phyloP scores from a whole-genome alignment of 2,329 filamentous ascomycete genomes.

The Orbilia quercus region DNA sequence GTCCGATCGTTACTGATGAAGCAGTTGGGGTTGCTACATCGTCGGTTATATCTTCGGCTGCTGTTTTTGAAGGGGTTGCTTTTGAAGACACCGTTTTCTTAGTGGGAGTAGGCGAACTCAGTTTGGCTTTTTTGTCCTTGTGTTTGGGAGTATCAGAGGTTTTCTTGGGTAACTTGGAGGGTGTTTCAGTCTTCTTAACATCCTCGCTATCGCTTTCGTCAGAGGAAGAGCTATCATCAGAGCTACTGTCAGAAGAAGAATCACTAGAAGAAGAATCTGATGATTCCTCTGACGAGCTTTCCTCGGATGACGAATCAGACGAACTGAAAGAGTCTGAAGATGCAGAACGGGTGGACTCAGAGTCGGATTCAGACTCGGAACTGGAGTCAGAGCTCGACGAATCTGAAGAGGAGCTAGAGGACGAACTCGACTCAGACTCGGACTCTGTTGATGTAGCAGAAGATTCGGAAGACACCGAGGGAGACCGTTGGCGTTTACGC shows the following conservation, averaged over 20 bases:
- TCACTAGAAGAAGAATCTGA: constrained; percentile 66
- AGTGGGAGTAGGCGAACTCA: constrained; percentile 9
- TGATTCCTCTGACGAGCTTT: constrained; percentile 58
- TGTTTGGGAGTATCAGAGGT: constrained; percentile 59
- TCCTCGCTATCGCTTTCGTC: constrained; percentile 59
- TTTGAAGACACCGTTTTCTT: constrained; percentile 61
- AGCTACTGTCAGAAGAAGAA: constrained; percentile 60
- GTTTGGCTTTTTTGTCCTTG: constrained; percentile 63
- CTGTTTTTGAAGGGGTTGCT: constrained; percentile 65
- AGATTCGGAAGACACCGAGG: constrained; percentile 39
- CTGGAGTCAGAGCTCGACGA: constrained; percentile 61
- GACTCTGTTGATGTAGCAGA: constrained; percentile 26
- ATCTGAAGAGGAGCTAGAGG: constrained; percentile 57
- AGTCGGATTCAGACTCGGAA: constrained; percentile 59
- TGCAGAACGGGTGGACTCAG: constrained; percentile 41
- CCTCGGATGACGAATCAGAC: constrained; percentile 57
- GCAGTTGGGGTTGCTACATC: background rate
- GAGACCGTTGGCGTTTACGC: constrained; percentile 47
- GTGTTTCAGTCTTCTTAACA: constrained; percentile 33
- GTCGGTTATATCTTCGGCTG: constrained; percentile 64
- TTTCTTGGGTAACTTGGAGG: constrained; percentile 23
- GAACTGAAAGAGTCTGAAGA: constrained; percentile 56
- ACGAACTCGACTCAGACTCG: constrained; percentile 15
- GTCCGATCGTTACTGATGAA: background rate
- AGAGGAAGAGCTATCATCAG: constrained; percentile 62